Evolutionary conservation across 495 filamentous ascomycete genomes (phyloP).

Genomic region (Thozetella sp.): DNA sequence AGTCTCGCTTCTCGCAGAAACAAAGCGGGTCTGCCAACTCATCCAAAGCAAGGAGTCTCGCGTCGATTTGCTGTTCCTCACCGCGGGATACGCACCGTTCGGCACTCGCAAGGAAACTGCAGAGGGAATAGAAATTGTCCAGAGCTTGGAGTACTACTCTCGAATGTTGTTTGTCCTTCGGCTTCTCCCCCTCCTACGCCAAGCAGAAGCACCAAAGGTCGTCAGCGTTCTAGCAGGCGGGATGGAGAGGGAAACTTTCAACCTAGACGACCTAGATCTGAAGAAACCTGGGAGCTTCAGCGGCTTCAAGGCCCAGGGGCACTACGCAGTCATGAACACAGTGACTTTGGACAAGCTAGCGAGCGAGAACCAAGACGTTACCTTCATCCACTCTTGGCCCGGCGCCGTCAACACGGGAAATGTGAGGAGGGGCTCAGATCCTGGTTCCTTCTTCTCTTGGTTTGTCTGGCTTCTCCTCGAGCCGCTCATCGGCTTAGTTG

Average conservation of each 20-base stretch:
- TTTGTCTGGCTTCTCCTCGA: constrained; percentile 21
- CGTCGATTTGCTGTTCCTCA: constrained; percentile 37
- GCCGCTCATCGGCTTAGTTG: constrained; percentile 16
- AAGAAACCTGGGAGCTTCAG: constrained; percentile 30
- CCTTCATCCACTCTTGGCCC: constrained; percentile 37
- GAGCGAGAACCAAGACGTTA: constrained; percentile 27
- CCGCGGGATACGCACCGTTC: constrained; percentile 36
- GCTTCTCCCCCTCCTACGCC: constrained; percentile 27
- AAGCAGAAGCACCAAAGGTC: constrained; percentile 25
- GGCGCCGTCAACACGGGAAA: constrained; percentile 37
- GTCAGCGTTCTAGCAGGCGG: constrained; percentile 32
- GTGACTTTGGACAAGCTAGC: constrained; percentile 25
- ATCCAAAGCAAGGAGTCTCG: constrained; percentile 26
- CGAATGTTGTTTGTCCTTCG: constrained; percentile 28
- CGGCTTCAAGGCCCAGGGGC: constrained; percentile 13
- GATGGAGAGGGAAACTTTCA: constrained; percentile 19
- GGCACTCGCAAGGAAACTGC: constrained; percentile 25
- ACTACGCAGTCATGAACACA: constrained; percentile 16
- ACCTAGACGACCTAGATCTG: constrained; percentile 33
- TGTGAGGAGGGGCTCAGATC: constrained; percentile 22
- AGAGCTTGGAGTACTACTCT: constrained; percentile 34
- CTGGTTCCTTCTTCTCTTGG: constrained; percentile 17
- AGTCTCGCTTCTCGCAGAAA: constrained; percentile 34
- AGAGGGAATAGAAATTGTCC: constrained; percentile 24
- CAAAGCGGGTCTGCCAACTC: constrained; percentile 26